Conservation (phyloP, 805 yeast genomes). For the Cyberlindnera xishuangbannaensis region DNA sequence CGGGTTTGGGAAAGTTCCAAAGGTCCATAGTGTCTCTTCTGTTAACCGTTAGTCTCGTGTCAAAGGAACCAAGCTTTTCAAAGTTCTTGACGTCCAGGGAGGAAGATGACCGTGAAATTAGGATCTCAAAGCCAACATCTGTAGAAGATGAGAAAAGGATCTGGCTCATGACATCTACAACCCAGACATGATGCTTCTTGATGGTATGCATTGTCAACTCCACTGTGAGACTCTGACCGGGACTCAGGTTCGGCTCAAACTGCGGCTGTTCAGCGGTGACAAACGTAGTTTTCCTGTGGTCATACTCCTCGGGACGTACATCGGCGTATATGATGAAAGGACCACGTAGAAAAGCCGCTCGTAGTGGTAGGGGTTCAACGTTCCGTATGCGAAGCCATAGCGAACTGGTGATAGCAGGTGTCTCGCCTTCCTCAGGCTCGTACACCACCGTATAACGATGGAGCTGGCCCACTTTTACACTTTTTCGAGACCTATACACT, state of each 20-base stretch:
- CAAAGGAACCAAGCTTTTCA: slow-evolving; percentile 29
- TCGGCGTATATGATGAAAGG: slow-evolving; percentile 75
- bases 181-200: slow-evolving; percentile 56
- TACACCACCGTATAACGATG: slow-evolving; percentile 51
- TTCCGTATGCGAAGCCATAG: slow-evolving; percentile 58
- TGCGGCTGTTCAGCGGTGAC: slow-evolving; percentile 74
- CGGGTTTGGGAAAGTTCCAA: slow-evolving; percentile 60
- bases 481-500: slow-evolving; percentile 30
- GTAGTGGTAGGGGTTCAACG: slow-evolving; percentile 48
- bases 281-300: slow-evolving; percentile 43
- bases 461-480: slow-evolving; percentile 48
- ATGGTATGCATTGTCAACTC: slow-evolving; percentile 63
- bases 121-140: slow-evolving; percentile 55
- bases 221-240: slow-evolving; percentile 57
- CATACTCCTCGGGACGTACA: slow-evolving; percentile 50
- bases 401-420: slow-evolving; percentile 25
- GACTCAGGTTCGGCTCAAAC: slow-evolving; percentile 64
- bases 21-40: slow-evolving; percentile 55
- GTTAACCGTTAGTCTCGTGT: slow-evolving; percentile 38
- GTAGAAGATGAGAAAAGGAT: slow-evolving; percentile 60
- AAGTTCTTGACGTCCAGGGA: slow-evolving; percentile 15
- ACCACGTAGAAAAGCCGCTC: slow-evolving; percentile 74
- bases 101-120: slow-evolving; percentile 39
- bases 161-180: slow-evolving; percentile 66
- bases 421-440: slow-evolving; percentile 30